These are phyloP conservation scores for Phytophthora colocasiae DNA, from an alignment of 352 stramenopile species.

Conservation along the genomic window DNA sequence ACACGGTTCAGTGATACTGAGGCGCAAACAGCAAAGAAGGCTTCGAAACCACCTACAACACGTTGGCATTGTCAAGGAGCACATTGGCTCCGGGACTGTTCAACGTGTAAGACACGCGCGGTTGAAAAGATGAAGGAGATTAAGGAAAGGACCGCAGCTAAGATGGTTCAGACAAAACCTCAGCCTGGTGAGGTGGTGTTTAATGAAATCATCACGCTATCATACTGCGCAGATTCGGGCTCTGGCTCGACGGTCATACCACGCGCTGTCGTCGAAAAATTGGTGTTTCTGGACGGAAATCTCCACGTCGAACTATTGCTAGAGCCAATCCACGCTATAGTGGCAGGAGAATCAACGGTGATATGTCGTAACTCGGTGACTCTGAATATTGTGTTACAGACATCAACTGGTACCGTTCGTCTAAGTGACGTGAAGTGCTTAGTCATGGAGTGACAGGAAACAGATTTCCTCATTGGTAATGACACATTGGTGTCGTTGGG, in stretches of 20 bases:
- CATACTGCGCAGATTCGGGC: neutral
- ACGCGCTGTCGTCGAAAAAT: neutral
- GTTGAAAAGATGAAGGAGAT: neutral
- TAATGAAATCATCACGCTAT: neutral
- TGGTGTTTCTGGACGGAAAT: neutral
- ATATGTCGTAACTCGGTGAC: neutral
- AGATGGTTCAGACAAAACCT: neutral
- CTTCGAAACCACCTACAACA: too few species aligned
- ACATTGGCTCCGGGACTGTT: neutral
- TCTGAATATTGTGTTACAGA: neutral
- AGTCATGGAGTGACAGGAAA: neutral
- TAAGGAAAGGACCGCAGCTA: neutral
- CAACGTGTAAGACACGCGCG: neutral
- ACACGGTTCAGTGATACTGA: too few species aligned
- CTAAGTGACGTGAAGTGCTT: neutral
- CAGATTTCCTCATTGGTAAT: neutral
- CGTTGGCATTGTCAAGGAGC: neutral
- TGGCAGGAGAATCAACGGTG: neutral
- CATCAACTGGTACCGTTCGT: neutral
- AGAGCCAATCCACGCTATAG: neutral
- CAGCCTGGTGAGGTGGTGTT: neutral
- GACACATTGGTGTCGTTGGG: neutral
- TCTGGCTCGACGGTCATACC: neutral
- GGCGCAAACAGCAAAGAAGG: too few species aligned
- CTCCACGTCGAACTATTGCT: neutral